These are phyloP conservation scores for Pulveroboletus sp. DNA, from an alignment of 768 basidiomycete genomes.

Conservation along the genomic window DNA sequence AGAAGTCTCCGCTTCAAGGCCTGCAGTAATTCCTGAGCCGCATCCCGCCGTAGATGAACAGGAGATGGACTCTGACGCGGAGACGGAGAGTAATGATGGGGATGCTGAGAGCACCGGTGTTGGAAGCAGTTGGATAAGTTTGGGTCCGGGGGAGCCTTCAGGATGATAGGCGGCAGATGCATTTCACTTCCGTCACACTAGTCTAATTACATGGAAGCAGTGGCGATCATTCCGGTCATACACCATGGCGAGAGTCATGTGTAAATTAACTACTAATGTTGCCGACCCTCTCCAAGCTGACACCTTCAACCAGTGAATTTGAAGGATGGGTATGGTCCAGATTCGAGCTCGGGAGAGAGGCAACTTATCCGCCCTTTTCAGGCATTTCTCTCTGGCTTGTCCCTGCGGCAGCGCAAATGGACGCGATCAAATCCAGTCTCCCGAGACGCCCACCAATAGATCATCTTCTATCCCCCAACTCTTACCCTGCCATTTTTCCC, in stretches of 20 bases:
- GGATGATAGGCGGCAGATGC: conserved; percentile 10
- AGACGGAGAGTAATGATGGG: conserved; percentile 62
- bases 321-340: conserved; percentile 22
- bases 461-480: conserved; percentile 28
- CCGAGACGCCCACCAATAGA: conserved; percentile 28
- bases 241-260: too few species aligned
- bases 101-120: conserved; percentile 50
- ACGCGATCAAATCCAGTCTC: conserved; percentile 49
- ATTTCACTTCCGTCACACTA: too few species aligned
- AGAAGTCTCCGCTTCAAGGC: conserved; percentile 7
- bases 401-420: conserved; percentile 44
- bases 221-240: too few species aligned
- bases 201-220: too few species aligned
- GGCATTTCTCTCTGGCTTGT: conserved; percentile 73
- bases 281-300: not conserved
- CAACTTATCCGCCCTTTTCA: conserved; percentile 21
- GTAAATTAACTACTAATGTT: conserved; percentile 4
- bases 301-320: too few species aligned
- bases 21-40: conserved; percentile 9
- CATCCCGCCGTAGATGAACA: conserved; percentile 15
- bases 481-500: conserved; percentile 62
- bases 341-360: not conserved
- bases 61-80: conserved; percentile 62
- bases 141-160: conserved; percentile 32
- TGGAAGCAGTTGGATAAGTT: conserved; percentile 70